A percentile compares a stretch with the other conserved stretches of the same genome.
Evolutionary conservation across 78 protist genomes (phyloP).

Genomic region (Corallochytrium limacisporum): DNA sequence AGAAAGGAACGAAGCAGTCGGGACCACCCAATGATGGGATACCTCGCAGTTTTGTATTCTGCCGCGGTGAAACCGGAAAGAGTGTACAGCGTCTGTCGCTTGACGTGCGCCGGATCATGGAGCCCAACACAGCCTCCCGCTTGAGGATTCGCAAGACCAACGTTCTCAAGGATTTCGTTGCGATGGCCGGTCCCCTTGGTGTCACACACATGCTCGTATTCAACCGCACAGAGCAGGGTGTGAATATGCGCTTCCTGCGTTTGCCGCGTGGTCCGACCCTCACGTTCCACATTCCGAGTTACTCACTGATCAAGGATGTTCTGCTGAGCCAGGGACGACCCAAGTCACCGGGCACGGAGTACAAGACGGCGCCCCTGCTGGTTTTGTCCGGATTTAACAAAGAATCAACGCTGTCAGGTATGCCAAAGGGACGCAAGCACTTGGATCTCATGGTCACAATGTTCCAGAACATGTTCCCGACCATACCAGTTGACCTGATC

Average conservation of each 20-base stretch:
- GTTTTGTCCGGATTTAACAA: neutral
- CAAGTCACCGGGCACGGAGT: neutral
- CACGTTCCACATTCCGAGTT: conserved; percentile 36
- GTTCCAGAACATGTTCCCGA: conserved; percentile 71
- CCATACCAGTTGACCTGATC: conserved; percentile 42
- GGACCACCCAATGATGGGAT: no score
- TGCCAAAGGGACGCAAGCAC: conserved; percentile 32
- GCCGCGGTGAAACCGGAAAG: no score
- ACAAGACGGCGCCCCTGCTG: conserved; percentile 4
- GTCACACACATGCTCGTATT: conserved; percentile 53
- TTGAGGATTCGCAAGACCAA: conserved; percentile 4
- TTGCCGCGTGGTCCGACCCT: conserved; percentile 70
- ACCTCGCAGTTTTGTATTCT: no score
- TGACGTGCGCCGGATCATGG: neutral
- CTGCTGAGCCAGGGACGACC: conserved; percentile 3
- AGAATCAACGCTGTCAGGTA: neutral
- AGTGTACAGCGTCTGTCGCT: neutral
- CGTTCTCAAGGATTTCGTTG: conserved; percentile 47
- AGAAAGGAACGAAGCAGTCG: no score
- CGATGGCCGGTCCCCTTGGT: conserved; percentile 54
- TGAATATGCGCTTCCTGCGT: conserved; percentile 33
- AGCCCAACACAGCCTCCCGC: neutral
- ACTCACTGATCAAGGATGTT: conserved; percentile 36
- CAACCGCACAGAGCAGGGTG: conserved; percentile 28
- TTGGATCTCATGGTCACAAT: conserved; percentile 35